Evolutionary conservation across 768 basidiomycete genomes (phyloP), one percentile per base, ranked within the genome.

Genomic region (Mycena belliarum): DNA sequence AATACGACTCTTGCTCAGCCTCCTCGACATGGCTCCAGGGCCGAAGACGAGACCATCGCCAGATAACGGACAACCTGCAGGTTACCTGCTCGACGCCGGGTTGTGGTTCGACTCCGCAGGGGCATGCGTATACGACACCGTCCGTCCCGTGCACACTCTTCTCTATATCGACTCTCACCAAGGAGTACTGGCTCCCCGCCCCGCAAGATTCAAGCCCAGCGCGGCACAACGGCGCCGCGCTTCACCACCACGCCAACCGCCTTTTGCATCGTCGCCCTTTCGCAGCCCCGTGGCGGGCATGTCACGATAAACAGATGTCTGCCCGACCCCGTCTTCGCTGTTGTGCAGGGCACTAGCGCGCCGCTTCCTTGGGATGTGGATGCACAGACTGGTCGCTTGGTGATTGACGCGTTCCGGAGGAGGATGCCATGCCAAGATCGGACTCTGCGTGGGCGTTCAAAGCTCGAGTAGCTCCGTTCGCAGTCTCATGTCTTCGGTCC

Each of bases 21-120:
- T 84, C 15, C 65, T 84, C 2, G 79, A 85, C 26, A 64, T 85
- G 82, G 84, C 1, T 83, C 84, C 0, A 82, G 74, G 2, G 81
- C 80, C 1, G 81, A 82, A 38, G 83, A 83, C 0, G 75, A 75
- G 40, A 80, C 84, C 29, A 77, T 83, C 41, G 69, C 68, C 12
- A 74, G 0, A 81, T 82, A 76, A 69, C 66, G 40, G 63, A 80
- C 6, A 75, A 76, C 23, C 70, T n/a, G n/a, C n/a, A n/a, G n/a
- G n/a, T n/a, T n/a, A n/a, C n/a, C n/a, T 85, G 37, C 72, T 78
- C 9, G 79, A 75, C 16, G 79, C 80, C 16, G 84, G 83, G 0
- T 64, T 57, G 43, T 85, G 83, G 84, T 68, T 85, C 37, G 70
- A 74, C 40, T 76, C 79, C 43, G 74, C 78, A 3, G 81, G 83